These are phyloP conservation scores for Capniomyces stellatus DNA, from an alignment of 371 early-diverging fungal genomes.

Conservation along the genomic window DNA sequence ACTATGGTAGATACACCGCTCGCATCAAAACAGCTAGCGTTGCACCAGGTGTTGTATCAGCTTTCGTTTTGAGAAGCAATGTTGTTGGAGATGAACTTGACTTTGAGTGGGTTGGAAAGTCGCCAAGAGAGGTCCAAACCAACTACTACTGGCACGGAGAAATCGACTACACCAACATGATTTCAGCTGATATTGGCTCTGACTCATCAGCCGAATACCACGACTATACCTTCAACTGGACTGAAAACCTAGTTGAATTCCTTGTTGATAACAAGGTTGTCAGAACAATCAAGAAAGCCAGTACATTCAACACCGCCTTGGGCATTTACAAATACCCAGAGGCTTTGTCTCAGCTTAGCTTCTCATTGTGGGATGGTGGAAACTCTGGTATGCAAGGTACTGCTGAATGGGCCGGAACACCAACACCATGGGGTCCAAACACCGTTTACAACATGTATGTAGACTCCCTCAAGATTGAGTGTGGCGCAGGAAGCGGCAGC, in stretches of 20 bases:
- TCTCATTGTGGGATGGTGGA: constrained; percentile 56
- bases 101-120: constrained; percentile 43
- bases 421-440: constrained; percentile 34
- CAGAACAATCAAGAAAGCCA: constrained; percentile 25
- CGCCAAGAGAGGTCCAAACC: constrained; percentile 31
- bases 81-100: constrained; percentile 45
- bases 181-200: constrained; percentile 6
- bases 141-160: constrained; percentile 41
- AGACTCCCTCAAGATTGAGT: constrained; percentile 24
- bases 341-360: constrained; percentile 31
- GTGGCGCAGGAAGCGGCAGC: no score
- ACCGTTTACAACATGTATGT: constrained; percentile 23
- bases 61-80: constrained; percentile 36
- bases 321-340: constrained; percentile 31
- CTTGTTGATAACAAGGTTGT: constrained; percentile 30
- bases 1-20: constrained; percentile 35
- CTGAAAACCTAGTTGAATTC: constrained; percentile 34
- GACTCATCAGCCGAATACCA: constrained; percentile 20
- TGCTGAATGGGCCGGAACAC: constrained; percentile 43
- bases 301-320: constrained; percentile 16
- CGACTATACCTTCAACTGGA: constrained; percentile 33
- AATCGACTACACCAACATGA: constrained; percentile 27
- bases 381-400: constrained; percentile 32
- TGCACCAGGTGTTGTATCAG: constrained; percentile 39
- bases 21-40: constrained; percentile 30